A percentile compares a stretch with the other conserved stretches of the same genome.
Evolutionary conservation across 768 basidiomycete genomes (phyloP).

Genomic region (Leucogyrophana mollusca): DNA sequence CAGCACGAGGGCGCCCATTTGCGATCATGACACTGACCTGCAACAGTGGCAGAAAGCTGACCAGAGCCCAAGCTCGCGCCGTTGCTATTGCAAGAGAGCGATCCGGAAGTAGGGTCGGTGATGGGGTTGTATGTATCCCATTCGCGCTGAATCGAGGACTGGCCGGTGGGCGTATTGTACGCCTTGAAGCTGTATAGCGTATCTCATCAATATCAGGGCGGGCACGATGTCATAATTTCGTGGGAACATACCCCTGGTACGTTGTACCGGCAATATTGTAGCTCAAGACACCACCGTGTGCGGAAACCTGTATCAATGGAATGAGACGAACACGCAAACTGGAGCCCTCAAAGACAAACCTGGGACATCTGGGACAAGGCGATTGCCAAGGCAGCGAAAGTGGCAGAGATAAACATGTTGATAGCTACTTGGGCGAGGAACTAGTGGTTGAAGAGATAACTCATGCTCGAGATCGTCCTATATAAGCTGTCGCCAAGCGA

Average conservation of each 20-base stretch:
- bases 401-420: conserved; percentile 23
- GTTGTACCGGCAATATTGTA: conserved; percentile 31
- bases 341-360: not conserved
- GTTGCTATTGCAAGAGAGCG: conserved; percentile 35
- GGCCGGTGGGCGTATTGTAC: conserved; percentile 39
- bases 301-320: conserved; percentile 20
- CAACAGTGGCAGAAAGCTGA: conserved; percentile 37
- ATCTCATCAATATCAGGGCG: not conserved
- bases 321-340: not conserved
- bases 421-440: not conserved
- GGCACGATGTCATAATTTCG: not conserved
- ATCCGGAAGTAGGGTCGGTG: conserved; percentile 31
- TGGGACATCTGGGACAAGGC: conserved; percentile 1
- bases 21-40: conserved; percentile 12
- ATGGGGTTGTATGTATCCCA: conserved; percentile 42
- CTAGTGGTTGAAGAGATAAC: not conserved
- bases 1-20: no score
- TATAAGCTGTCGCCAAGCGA: not conserved
- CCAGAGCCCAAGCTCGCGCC: conserved; percentile 29
- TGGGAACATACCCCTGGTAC: conserved; percentile 29
- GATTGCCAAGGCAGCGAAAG: conserved; percentile 22
- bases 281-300: conserved; percentile 39
- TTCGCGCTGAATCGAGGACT: conserved; percentile 36
- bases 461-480: not conserved
- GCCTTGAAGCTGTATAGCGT: conserved; percentile 31